Base-by-base conservation (phyloP, 306 rosid species). In the Lablab purpureus region DNA sequence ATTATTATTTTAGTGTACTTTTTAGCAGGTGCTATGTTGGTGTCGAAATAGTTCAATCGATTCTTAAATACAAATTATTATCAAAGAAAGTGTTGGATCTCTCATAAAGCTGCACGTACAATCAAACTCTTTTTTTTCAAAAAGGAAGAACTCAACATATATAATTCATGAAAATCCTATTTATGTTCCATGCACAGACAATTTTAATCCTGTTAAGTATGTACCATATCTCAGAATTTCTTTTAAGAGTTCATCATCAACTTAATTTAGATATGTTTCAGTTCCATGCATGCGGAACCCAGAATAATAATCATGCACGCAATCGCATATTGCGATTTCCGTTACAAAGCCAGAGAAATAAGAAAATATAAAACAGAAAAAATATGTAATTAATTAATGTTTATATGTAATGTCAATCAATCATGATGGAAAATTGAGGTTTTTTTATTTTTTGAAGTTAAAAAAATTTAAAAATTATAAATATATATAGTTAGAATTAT, bases 221-320 rank as follows among this genome's bases (percentile, higher is more conserved):
- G 0, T 25, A 52, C 6, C 51, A 46, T 46, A 46, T 46, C 51
- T 3, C 17, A 28, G 4, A 51, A 5, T 54, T 68, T 15, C 70
- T 36, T 22, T 46, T 50, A 17, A 1, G 59, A 25, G 8, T 25
- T 17, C 3, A 30, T 30, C 32, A 32, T 51, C 37, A 73, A 51
- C 23, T 51, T 18, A 64, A 72, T 72, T 32, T 63, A 18, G 17
- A 23, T 73, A 27, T 73, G 65, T 65, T 81, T 43, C 55, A 28
- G 68, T 58, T 58, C 65, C 65, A 28, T 28, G 14, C 13, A 51
- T 63, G 80, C 73, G 54, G 43, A 30, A 28, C 25, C 30, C 7
- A 17, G 68, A 80, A 80, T 73, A 51, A 7, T 51, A 47, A 47
- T 63, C 50, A 80, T 25, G 58, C 79, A 63, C 27, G 72, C 5